Evolutionary conservation across 2,329 filamentous ascomycete species (phyloP).

Genomic region (Penicillium sp.): DNA sequence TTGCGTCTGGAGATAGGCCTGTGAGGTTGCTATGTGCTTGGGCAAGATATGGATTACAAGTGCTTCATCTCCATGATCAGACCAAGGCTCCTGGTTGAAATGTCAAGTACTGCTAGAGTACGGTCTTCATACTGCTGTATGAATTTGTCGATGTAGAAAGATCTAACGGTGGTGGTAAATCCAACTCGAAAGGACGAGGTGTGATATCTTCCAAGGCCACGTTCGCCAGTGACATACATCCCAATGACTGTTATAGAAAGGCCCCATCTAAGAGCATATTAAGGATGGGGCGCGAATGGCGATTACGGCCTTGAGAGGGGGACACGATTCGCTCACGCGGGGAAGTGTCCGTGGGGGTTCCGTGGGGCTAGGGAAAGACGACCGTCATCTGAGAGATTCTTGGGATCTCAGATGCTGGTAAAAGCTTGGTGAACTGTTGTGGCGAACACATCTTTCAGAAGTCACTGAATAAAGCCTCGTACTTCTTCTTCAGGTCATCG

Average conservation of each 20-base stretch:
- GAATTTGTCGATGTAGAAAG: background rate
- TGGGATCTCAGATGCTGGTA: background rate
- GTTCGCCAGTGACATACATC: background rate
- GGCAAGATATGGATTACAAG: background rate
- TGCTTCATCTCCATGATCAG: background rate
- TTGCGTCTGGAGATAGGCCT: background rate
- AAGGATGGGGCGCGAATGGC: background rate
- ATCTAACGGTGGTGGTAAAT: background rate
- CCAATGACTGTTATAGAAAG: slow-evolving; percentile 2
- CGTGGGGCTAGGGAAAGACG: background rate
- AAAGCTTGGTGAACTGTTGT: background rate
- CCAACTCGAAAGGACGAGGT: background rate
- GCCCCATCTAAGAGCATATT: background rate
- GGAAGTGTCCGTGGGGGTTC: slow-evolving; percentile 5
- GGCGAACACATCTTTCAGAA: slow-evolving; percentile 46
- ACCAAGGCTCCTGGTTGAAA: background rate
- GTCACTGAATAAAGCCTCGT: slow-evolving; percentile 60
- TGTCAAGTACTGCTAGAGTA: background rate
- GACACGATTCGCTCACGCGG: slow-evolving; percentile 1
- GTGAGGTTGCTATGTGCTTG: background rate
- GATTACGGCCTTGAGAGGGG: background rate
- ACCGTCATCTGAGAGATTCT: background rate
- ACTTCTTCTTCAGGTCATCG: slow-evolving; percentile 59
- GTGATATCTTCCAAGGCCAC: background rate
- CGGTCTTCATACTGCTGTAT: background rate